A percentile compares a stretch with the other conserved stretches of the same genome.
These are phyloP conservation scores for Diaporthe destruens DNA, from an alignment of 2,329 filamentous ascomycete species.

Conservation along the genomic window DNA sequence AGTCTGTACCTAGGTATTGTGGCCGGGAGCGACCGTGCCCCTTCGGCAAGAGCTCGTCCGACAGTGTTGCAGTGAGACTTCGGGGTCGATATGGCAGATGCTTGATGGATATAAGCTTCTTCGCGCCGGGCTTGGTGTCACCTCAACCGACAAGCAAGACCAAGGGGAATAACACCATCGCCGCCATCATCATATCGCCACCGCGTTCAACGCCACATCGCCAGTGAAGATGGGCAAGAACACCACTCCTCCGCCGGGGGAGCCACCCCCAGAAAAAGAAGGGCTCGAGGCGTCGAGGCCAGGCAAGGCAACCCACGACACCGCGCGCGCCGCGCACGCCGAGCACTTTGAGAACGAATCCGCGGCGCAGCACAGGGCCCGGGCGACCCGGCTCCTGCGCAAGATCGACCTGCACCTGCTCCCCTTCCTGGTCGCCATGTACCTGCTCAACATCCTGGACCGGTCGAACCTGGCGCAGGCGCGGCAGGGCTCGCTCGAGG, in stretches of 20 bases:
- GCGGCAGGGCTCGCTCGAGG: constrained; percentile 64
- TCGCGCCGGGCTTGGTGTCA: constrained; percentile 23
- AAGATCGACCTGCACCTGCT: constrained; percentile 66
- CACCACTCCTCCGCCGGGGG: not conserved
- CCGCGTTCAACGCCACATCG: not conserved
- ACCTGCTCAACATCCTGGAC: constrained; percentile 68
- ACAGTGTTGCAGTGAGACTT: not conserved
- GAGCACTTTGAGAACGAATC: constrained; percentile 39
- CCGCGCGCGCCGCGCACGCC: not conserved
- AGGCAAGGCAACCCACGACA: constrained; percentile 28
- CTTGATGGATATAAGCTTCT: constrained; percentile 22
- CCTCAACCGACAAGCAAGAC: too few species aligned
- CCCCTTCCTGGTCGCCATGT: constrained; percentile 67
- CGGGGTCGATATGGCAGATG: not conserved
- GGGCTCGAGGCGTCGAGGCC: not conserved
- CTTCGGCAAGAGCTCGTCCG: constrained; percentile 21
- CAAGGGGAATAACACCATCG: not conserved
- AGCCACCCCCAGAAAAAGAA: not conserved
- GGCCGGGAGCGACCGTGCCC: not conserved
- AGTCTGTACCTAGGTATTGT: not conserved
- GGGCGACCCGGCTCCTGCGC: constrained; percentile 53
- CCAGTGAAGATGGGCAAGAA: not conserved
- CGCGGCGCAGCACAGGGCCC: constrained; percentile 17
- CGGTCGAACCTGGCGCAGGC: constrained; percentile 66
- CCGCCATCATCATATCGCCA: not conserved